Base-by-base conservation (phyloP, 257 asterid genomes). In the Henckelia pumila region DNA sequence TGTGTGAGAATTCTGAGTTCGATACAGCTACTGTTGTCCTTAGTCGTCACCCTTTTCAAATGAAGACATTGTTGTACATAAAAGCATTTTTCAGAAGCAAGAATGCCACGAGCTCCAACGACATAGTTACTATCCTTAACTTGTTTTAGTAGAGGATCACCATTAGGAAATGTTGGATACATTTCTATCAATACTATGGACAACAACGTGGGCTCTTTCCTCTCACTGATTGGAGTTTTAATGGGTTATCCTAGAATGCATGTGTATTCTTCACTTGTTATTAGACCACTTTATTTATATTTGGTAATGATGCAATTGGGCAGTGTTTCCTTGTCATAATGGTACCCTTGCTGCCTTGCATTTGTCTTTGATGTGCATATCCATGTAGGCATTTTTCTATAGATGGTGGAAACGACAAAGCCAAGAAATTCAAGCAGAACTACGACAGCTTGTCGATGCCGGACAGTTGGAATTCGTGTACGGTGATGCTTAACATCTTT, bases 391-490 rank as follows among this genome's bases (percentile, higher is more conserved):
- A 47, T 91, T 91, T 79, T 89, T 91, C 79, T n/a, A 56, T 61
- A 80, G 95, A 64, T 91, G 98, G 98, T 91, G 98, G 98, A 75
- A 61, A 64, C 84, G 76, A 76, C 98, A 91, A 68, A 85, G 78
- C 71, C 72, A 64, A 35, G 88, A 79, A 73, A 73, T 73, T 72
- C 91, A 85, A 71, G 73, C 47, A 68, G 78, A 71, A 62, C 94
- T 82, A 19, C 82, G 79, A 75, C 73, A 77, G 69, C 84, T 91
- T 59, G 94, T 91, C 3, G 82, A 79, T 74, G 78, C 78, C 21
- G 97, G 91, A 47, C 96, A 82, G 78, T 74, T 91, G 82, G 97
- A 91, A 82, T 91, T 91, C 76, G 80, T 91, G 97, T 91, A 88
- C 47, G 95, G 50, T 22, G 30, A 63, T 74, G 35, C 75, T 28